Evolutionary conservation across 441 rosid genomes (phyloP).

Genomic region (Populus hybrid): DNA sequence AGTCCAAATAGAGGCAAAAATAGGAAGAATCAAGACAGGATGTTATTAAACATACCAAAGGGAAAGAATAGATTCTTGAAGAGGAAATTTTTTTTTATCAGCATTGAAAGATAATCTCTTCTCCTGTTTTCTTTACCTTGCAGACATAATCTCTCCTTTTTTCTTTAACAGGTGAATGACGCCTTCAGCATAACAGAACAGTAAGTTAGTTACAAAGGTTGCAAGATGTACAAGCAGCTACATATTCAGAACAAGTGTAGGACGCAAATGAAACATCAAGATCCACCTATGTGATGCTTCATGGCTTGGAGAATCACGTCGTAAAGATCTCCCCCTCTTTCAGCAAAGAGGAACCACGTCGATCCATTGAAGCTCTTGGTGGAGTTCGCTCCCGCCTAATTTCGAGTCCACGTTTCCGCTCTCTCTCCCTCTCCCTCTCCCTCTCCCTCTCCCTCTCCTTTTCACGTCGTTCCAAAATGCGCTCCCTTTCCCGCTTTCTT

Average conservation of each 20-base stretch:
- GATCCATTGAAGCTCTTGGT: slow-evolving; percentile 63
- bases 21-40: slow-evolving; percentile 20
- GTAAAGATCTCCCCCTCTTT: slow-evolving; percentile 57
- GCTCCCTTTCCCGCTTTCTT: slow-evolving; percentile 59
- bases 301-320: slow-evolving; percentile 70
- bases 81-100: slow-evolving; percentile 37
- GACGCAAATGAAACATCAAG: slow-evolving; percentile 70
- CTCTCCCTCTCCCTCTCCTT: slow-evolving; percentile 85
- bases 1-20: slow-evolving; percentile 17
- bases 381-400: slow-evolving; percentile 73
- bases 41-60: slow-evolving; percentile 12
- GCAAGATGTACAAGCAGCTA: slow-evolving; percentile 59
- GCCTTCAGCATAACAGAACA: slow-evolving; percentile 99
- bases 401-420: slow-evolving; percentile 70
- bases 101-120: slow-evolving; percentile 53
- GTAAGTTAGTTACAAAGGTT: slow-evolving; percentile 67
- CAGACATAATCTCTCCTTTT: slow-evolving; percentile 96
- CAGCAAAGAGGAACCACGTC: slow-evolving; percentile 66
- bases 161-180: slow-evolving; percentile 86
- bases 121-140: slow-evolving; percentile 74
- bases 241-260: slow-evolving; percentile 64
- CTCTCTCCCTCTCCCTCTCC: slow-evolving; percentile 58
- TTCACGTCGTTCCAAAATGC: slow-evolving; percentile 66
- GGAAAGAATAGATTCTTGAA: slow-evolving; percentile 30
- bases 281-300: slow-evolving; percentile 95